A percentile compares a stretch with the other conserved stretches of the same genome.
phyloP scores from a whole-genome alignment of 1,139 yeast species.

The Kazachstania sp. region DNA sequence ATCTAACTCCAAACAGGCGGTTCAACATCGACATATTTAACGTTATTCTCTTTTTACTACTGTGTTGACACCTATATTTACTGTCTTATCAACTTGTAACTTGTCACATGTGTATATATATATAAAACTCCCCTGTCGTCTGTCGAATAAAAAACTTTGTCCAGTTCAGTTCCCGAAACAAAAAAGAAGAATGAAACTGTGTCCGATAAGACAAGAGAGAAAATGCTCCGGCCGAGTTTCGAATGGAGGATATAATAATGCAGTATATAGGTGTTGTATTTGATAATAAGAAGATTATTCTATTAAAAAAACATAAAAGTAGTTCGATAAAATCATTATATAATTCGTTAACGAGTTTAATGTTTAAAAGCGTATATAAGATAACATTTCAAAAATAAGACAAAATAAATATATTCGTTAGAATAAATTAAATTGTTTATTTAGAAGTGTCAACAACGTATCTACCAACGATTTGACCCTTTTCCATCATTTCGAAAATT shows the following conservation, averaged over 20 bases:
- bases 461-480: slow-evolving; percentile 56
- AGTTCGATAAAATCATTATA: background rate
- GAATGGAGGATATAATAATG: background rate
- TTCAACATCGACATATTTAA: background rate
- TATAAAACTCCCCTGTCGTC: too few species aligned
- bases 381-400: background rate
- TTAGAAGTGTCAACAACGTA: slow-evolving; percentile 51
- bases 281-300: background rate
- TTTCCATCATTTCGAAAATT: slow-evolving; percentile 51
- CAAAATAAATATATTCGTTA: background rate
- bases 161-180: background rate
- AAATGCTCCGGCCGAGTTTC: background rate
- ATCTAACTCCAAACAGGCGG: background rate
- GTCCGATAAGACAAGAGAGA: background rate
- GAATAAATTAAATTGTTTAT: slow-evolving; percentile 3
- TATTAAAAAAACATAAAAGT: background rate
- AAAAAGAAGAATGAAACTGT: background rate
- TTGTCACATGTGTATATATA: too few species aligned
- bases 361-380: background rate
- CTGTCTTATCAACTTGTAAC: too few species aligned
- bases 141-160: too few species aligned
- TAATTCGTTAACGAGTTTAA: background rate
- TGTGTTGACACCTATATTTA: too few species aligned
- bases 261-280: background rate
- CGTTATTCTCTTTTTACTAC: background rate